Base-by-base conservation (phyloP, 192 early-diverging fungal genomes). In the Coemansia sp. region DNA sequence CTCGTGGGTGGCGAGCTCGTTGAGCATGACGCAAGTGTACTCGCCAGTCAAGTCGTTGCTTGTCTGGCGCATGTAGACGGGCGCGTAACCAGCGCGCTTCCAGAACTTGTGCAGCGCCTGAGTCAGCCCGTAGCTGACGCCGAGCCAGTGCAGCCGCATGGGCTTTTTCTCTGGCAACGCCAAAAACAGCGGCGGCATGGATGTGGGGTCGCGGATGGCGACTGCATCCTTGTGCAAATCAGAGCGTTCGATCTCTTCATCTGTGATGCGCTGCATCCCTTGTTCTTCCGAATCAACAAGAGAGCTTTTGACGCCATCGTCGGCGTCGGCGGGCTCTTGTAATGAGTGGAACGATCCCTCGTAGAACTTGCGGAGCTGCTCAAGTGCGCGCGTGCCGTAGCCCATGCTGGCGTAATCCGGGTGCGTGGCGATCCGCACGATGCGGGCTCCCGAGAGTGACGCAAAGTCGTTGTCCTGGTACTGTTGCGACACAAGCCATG, bases 381-480 rank as follows among this genome's bases (percentile, higher is more conserved):
- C 92, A 39, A 98, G 72, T 14, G 95, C 92, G n/a, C 94, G 87
- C 36, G 85, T 78, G 0, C 98, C 98, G 78, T 99, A 99, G 7
- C 98, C 98, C 98, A 98, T 99, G 49, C 93, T 89, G 39, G 92
- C 85, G 71, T 98, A 98, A 66, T 98, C 95, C 7, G 95, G 95
- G 78, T 97, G 95, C 1, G 98, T 99, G 49, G 98, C 98, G 68
- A 99, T 96, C 36, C 98, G 90, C 24, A 99, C 98, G 14, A 99
- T 88, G 51, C 98, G 91, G 33, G 95, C 98, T 21, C 98, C 98
- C 3, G 92, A 95, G 26, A 99, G 81, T 9, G 88, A 81, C 2
- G 96, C 95, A 86, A 99, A 99, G 73, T 96, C 96, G 70, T 94
- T 93, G 84, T 99, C 98, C 85, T 97, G 96, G 81, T 89, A 94